These are phyloP conservation scores for Mesembryanthemum crystallinum DNA, from an alignment of 148 eudicot genomes.

Conservation along the genomic window DNA sequence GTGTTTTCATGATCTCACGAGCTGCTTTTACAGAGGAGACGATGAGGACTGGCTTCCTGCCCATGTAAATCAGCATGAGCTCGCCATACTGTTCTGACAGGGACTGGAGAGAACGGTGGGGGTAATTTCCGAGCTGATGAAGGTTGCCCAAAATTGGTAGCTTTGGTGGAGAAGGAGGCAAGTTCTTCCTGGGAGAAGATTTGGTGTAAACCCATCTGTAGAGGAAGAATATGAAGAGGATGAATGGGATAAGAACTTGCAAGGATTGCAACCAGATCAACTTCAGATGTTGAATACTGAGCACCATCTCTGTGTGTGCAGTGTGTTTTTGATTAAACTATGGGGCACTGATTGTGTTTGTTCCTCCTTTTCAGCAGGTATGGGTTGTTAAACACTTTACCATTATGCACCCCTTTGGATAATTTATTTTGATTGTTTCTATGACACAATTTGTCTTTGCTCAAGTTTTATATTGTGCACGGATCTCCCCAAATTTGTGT, in stretches of 20 bases:
- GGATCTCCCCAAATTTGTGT: too few relatives aligned
- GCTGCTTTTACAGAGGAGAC: constrained; percentile 49
- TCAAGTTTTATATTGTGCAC: too few relatives aligned
- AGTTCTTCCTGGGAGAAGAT: not conserved
- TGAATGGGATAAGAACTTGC: constrained; percentile 1
- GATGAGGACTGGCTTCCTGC: constrained; percentile 26
- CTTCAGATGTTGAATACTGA: not conserved
- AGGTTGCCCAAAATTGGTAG: constrained; percentile 38
- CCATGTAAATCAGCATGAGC: constrained; percentile 32
- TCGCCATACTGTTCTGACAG: constrained; percentile 29
- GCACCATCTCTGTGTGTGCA: not conserved
- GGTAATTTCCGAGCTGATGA: constrained; percentile 29
- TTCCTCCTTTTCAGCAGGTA: not conserved
- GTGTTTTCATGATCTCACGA: constrained; percentile 44
- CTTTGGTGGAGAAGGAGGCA: constrained; percentile 38
- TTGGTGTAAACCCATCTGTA: constrained; percentile 11
- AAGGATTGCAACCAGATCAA: not conserved
- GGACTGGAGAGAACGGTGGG: constrained; percentile 30
- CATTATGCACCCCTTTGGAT: too few relatives aligned
- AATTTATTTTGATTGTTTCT: too few relatives aligned
- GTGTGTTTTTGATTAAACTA: not conserved
- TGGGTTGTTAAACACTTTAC: too few relatives aligned
- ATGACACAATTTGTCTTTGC: too few relatives aligned
- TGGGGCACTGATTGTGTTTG: not conserved
- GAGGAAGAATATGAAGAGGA: constrained; percentile 16